Percentiles rank a stretch among this genome's conserved stretches.
phyloP scores from a whole-genome alignment of 257 asterid species.

The Galeopsis tetrahit region DNA sequence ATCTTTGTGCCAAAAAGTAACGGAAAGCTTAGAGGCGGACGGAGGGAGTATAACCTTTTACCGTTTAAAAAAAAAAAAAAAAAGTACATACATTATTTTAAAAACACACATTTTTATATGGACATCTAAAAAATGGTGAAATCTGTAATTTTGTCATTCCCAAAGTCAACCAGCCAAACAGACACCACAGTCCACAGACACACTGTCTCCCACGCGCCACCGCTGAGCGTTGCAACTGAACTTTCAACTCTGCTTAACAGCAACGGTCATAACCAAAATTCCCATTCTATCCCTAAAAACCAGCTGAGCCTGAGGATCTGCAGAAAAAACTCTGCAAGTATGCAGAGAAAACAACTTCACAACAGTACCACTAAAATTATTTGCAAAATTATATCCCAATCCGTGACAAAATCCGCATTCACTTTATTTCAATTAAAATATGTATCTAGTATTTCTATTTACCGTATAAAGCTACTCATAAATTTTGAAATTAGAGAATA shows the following conservation, averaged over 20 bases:
- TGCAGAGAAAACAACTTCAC: conserved; percentile 34
- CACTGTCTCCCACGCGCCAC: conserved; percentile 33
- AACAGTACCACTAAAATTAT: background rate
- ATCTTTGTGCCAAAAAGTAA: too few species aligned
- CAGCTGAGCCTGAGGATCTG: conserved; percentile 15
- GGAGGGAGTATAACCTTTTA: too few species aligned
- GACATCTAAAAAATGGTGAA: too few species aligned
- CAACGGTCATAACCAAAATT: conserved; percentile 40
- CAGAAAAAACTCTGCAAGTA: conserved; percentile 31
- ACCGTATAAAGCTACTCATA: too few species aligned
- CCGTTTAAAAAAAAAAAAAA: too few species aligned
- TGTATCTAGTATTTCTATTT: background rate
- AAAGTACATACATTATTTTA: too few species aligned
- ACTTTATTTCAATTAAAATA: conserved; percentile 20
- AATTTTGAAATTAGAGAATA: too few species aligned
- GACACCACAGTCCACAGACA: background rate
- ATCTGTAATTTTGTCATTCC: background rate
- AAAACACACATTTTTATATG: too few species aligned
- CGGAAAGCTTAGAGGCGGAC: too few species aligned
- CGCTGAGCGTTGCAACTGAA: conserved; percentile 9
- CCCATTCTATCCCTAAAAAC: conserved; percentile 38
- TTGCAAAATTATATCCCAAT: background rate
- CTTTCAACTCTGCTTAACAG: conserved; percentile 32
- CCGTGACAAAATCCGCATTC: background rate
- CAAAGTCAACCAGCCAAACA: background rate